Base-by-base conservation (phyloP, 148 eudicot genomes). In the Cornus kousa region DNA sequence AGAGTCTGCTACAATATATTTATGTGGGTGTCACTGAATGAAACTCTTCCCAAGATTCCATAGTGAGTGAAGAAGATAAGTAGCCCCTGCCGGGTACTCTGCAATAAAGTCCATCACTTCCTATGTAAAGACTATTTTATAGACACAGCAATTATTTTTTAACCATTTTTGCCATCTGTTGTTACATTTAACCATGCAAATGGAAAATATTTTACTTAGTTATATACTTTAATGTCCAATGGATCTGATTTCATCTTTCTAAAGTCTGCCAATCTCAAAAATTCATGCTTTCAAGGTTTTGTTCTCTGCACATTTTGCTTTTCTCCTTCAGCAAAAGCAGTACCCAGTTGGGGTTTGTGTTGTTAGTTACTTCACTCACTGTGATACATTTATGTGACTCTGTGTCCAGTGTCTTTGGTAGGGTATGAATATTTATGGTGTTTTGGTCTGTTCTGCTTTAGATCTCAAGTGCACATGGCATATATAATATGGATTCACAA, bases 211-310 rank as follows among this genome's bases (percentile, higher is more conserved):
- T 46, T 69, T 66, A 65, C 37, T 24, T 76, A 9, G 11, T 10
- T 68, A 43, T 43, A 43, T 17, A 64, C 28, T 28, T 72, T 77
- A 68, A n/a, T 46, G 8, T 46, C 65, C 43, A 77, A 43, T 81
- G 78, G 87, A 81, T 85, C 83, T 82, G 76, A 76, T 81, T 75
- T 72, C 80, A 16, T 70, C 73, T 24, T 37, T 40, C 37, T 6
- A 1, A n/a, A 33, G 40, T 72, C 73, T 68, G 73, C 80, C 76
- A 77, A 24, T 67, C 77, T 72, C 77, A 77, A 81, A 72, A 75
- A 74, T 24, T 16, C 53, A 70, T 32, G 67, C 16, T 62, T 75
- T 82, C 70, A 28, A 77, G 67, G 79, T 67, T 69, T 39, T 59
- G 31, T 77, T 70, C 75, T 78, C 68, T 82, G 76, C 80, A 65